Evolutionary conservation across 1,139 yeast species (phyloP).

Genomic region (Hanseniaspora sp.): DNA sequence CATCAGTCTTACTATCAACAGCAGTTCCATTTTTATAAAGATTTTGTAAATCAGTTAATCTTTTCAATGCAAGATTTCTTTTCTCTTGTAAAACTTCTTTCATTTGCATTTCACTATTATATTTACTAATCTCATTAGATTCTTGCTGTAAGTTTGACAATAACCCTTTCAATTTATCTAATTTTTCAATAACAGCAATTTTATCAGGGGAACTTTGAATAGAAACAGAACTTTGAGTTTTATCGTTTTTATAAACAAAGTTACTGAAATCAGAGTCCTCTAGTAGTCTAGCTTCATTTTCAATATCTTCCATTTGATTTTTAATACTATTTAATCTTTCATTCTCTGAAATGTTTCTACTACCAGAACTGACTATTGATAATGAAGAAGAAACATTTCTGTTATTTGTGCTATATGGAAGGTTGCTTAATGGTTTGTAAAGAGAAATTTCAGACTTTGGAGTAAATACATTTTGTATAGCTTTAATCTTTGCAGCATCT

Average conservation of each 20-base stretch:
- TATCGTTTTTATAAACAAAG: not conserved
- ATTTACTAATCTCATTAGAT: constrained; percentile 63
- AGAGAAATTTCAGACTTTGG: not conserved
- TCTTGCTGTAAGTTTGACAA: constrained; percentile 55
- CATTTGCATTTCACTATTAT: constrained; percentile 40
- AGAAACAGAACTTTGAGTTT: not conserved
- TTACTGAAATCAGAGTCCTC: constrained; percentile 64
- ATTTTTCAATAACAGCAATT: constrained; percentile 31
- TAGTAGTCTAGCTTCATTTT: constrained; percentile 70
- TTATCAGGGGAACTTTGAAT: constrained; percentile 14
- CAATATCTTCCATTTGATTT: constrained; percentile 77
- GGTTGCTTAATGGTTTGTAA: constrained; percentile 1
- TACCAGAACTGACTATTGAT: not conserved
- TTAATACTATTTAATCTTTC: constrained; percentile 63
- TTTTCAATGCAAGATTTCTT: constrained; percentile 53
- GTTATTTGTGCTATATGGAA: not conserved
- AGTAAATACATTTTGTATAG: constrained; percentile 28
- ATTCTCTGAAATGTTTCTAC: constrained; percentile 28
- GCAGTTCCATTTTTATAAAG: constrained; percentile 50
- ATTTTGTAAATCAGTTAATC: constrained; percentile 52
- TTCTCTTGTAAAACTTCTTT: constrained; percentile 49
- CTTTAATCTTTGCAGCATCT: constrained; percentile 26
- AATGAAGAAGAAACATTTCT: constrained; percentile 1
- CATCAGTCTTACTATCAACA: constrained; percentile 15
- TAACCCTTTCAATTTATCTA: constrained; percentile 47